These are phyloP conservation scores for Penicillium cosmopolitanum DNA, from an alignment of 495 filamentous ascomycete species.

Conservation along the genomic window DNA sequence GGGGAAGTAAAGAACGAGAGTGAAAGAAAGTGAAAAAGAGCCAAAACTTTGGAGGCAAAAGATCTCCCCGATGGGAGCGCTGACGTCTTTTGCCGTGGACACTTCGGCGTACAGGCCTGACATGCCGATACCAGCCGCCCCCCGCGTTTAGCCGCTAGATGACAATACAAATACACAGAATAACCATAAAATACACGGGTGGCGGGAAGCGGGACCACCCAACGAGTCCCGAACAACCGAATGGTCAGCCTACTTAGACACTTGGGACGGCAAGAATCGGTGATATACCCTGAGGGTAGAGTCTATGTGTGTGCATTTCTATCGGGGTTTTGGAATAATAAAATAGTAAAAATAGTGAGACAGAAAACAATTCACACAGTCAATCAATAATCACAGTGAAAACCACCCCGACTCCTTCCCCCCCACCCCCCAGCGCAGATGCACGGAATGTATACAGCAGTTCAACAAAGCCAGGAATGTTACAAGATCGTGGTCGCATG, in stretches of 20 bases:
- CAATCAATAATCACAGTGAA: constrained; percentile 1
- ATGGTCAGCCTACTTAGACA: constrained; percentile 20
- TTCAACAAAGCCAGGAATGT: constrained; percentile 11
- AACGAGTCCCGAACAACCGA: constrained; percentile 29
- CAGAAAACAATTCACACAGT: constrained; percentile 3
- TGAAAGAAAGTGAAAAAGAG: constrained; percentile 14
- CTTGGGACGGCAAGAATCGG: neutral
- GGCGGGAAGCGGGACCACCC: neutral
- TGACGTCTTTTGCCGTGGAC: constrained; percentile 27
- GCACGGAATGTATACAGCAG: constrained; percentile 29
- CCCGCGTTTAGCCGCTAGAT: constrained; percentile 25
- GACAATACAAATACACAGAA: constrained; percentile 20
- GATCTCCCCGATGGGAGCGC: neutral
- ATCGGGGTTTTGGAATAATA: constrained; percentile 1
- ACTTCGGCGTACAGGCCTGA: constrained; percentile 34
- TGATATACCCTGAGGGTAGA: neutral
- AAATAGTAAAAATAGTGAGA: constrained; percentile 3
- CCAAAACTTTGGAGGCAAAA: constrained; percentile 7
- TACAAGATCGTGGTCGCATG: constrained; percentile 13
- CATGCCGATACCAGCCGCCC: constrained; percentile 43
- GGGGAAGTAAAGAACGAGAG: constrained; percentile 7
- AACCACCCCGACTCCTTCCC: constrained; percentile 15
- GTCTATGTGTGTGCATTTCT: constrained; percentile 19
- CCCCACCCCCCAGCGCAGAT: constrained; percentile 23
- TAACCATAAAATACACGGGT: constrained; percentile 2